phyloP scores from a whole-genome alignment of 2,329 filamentous ascomycete species.

The Eutypa lata region DNA sequence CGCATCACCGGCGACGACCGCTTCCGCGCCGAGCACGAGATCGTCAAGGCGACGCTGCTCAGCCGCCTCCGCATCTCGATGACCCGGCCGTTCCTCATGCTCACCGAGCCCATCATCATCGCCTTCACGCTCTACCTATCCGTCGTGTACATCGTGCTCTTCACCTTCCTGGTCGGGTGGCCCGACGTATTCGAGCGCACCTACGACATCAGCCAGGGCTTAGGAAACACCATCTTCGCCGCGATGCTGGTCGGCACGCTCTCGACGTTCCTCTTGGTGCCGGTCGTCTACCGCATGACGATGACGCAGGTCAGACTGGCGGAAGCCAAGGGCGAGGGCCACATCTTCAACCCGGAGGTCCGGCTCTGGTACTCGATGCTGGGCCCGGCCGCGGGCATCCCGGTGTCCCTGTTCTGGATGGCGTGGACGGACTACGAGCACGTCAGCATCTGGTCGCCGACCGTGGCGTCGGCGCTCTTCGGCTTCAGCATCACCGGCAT shows the following conservation, averaged over 20 bases:
- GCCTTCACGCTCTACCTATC: conserved; percentile 48
- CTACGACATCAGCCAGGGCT: conserved; percentile 39
- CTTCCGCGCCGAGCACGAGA: conserved; percentile 63
- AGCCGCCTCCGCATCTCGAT: conserved; percentile 47
- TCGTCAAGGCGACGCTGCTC: conserved; percentile 46
- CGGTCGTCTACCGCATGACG: conserved; percentile 32
- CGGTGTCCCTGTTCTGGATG: conserved; percentile 48
- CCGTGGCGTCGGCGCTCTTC: conserved; percentile 39
- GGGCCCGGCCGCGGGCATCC: conserved; percentile 37
- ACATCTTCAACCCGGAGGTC: conserved; percentile 33
- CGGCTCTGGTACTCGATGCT: conserved; percentile 41
- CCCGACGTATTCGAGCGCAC: conserved; percentile 43
- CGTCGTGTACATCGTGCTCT: conserved; percentile 51
- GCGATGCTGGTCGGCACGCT: conserved; percentile 40
- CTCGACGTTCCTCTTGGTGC: conserved; percentile 29
- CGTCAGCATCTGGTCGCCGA: conserved; percentile 43
- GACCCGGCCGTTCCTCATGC: conserved; percentile 38
- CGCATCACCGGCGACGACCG: conserved; percentile 59
- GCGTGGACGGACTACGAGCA: conserved; percentile 42
- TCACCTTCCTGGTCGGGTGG: conserved; percentile 51
- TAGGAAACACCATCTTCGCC: conserved; percentile 41
- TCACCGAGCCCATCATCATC: conserved; percentile 36
- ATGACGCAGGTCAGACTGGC: conserved; percentile 23
- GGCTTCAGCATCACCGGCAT: conserved; percentile 45
- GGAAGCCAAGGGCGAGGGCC: conserved; percentile 38